phyloP scores from a whole-genome alignment of 2,329 filamentous ascomycete species.

The Colletotrichum sublineola region DNA sequence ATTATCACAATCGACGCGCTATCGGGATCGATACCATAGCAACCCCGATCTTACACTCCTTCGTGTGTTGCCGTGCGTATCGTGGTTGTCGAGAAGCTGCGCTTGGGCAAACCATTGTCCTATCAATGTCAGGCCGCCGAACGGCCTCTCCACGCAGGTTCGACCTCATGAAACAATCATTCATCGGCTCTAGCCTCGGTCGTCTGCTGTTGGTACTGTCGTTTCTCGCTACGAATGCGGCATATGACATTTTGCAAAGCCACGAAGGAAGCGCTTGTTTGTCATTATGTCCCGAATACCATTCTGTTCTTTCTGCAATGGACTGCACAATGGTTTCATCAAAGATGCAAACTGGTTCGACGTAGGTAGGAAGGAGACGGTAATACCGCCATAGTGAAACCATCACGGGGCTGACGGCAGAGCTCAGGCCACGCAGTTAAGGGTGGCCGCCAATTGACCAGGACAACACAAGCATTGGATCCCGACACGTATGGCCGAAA shows the following conservation, averaged over 20 bases:
- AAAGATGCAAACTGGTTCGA: constrained; percentile 1
- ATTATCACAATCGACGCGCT: constrained; percentile 7
- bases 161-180: constrained; percentile 17
- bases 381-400: not conserved
- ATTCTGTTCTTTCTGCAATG: constrained; percentile 15
- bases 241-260: constrained; percentile 11
- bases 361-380: not conserved
- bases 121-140: not conserved
- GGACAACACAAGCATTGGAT: not conserved
- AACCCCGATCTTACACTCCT: not conserved
- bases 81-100: not conserved
- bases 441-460: not conserved
- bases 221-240: constrained; percentile 10
- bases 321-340: constrained; percentile 7
- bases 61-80: not conserved
- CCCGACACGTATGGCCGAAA: no score
- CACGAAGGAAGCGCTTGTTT: constrained; percentile 30
- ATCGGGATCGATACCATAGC: not conserved
- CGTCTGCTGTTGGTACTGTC: constrained; percentile 19
- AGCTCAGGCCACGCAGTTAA: not conserved
- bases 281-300: not conserved
- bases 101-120: not conserved
- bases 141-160: not conserved
- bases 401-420: not conserved
- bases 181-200: constrained; percentile 11